Evolutionary conservation across 345 rosid genomes (phyloP), one percentile per base, ranked within the genome.

Genomic region (Arabis hirsuta): DNA sequence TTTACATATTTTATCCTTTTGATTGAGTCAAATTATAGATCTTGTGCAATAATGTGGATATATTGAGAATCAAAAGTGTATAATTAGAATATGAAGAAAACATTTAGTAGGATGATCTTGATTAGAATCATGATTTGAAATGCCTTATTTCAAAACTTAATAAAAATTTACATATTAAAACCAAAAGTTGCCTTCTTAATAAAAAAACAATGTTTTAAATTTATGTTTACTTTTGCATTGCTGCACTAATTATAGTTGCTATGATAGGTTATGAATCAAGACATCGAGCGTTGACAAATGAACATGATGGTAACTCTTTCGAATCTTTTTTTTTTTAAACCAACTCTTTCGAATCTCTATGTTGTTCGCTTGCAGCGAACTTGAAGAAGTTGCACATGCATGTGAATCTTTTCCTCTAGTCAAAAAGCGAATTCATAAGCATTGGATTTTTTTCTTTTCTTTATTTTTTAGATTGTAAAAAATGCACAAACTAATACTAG

Each of bases 311-410:
- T n/a, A 52, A 62, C 55, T 43, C 62, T 52, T 52, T 53, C 24
- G 53, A 29, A 65, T 27, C 7, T 34, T n/a, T n/a, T n/a, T n/a
- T n/a, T n/a, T n/a, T n/a, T n/a, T n/a, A n/a, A n/a, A n/a, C n/a
- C n/a, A 52, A 62, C 55, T 43, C 62, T 52, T 52, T 53, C 24
- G 53, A 29, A 65, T 27, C 7, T 34, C 44, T 36, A 9, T 48
- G n/a, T 42, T 20, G 1, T 50, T 46, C 36, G 50, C 54, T 57
- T 48, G 59, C 7, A 73, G 52, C 51, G 41, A 65, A 50, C 46
- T 65, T 58, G 67, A 65, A 50, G 72, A 65, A 50, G 78, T 53
- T 65, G 72, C 60, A 65, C 72, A 57, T 26, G 48, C 48, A 42
- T 65, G 72, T 41, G 42, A 64, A 36, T 36, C 24, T 45, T 55